A percentile compares a stretch with the other conserved stretches of the same genome.
Evolutionary conservation across 176 grass and related monocot species (phyloP).

Genomic region (Hsuehochloa calcarea): DNA sequence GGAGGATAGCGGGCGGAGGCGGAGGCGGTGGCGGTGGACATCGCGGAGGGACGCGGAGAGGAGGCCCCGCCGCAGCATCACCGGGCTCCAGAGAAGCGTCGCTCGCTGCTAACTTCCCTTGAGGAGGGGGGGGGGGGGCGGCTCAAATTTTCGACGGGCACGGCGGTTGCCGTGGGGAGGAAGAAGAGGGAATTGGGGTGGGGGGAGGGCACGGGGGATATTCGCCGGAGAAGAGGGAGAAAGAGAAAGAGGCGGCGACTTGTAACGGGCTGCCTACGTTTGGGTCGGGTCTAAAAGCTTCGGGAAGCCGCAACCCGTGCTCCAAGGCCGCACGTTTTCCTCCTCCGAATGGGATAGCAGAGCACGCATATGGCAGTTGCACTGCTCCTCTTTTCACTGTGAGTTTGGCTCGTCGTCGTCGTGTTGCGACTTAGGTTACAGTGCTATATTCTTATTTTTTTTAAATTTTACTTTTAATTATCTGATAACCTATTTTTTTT

Average conservation of each 20-base stretch:
- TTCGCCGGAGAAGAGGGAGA: constrained; percentile 33
- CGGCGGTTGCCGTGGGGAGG: constrained; percentile 32
- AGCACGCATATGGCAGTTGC: too few relatives aligned
- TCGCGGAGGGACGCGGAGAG: constrained; percentile 23
- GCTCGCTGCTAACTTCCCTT: neutral
- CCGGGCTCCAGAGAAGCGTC: constrained; percentile 5
- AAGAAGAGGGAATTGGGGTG: constrained; percentile 18
- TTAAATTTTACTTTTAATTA: too few relatives aligned
- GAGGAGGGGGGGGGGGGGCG: neutral
- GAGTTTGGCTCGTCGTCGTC: too few relatives aligned
- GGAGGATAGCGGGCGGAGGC: constrained; percentile 19
- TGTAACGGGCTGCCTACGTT: constrained; percentile 20
- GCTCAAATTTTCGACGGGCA: neutral
- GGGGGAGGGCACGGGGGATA: constrained; percentile 31
- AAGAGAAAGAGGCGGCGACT: neutral
- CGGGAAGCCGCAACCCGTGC: neutral
- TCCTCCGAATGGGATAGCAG: too few relatives aligned
- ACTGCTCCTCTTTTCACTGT: too few relatives aligned
- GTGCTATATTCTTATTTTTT: too few relatives aligned
- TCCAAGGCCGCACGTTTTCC: neutral
- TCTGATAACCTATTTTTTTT: too few relatives aligned
- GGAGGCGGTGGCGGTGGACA: constrained; percentile 20
- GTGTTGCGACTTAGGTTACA: too few relatives aligned
- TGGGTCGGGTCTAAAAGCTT: neutral
- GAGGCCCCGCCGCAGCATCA: constrained; percentile 49